Evolutionary conservation across 148 eudicot species (phyloP), one percentile per base, ranked within the genome.

Genomic region (Camellia japonica): DNA sequence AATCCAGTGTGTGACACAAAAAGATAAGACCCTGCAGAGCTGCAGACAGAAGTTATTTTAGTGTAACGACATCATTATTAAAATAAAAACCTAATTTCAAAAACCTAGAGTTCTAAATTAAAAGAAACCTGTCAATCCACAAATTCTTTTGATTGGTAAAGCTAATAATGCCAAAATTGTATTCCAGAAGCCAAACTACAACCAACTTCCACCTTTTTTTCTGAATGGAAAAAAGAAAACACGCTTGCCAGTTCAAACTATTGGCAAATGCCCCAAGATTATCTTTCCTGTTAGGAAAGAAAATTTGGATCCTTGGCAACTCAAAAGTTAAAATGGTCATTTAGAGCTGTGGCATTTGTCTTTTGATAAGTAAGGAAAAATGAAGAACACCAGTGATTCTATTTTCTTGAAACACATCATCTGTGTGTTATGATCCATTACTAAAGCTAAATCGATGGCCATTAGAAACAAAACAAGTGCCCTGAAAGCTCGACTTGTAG

Each of bases 1-100:
- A 95, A 91, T 83, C 98, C 98, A 55, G 97, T 95, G 85, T 95
- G 98, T 77, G 98, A 93, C 85, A 95, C 93, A 79, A 90, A 95
- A 76, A 95, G 91, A 86, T 93, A 95, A 78, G 91, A 89, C 74
- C 90, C 93, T 82, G 97, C 94, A 68, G 90, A 88, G 84, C 98
- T 95, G 97, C 82, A 85, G 74, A 82, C 72, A 78, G 78, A 74
- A 42, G 68, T 62, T 64, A 73, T 78, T 66, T 74, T 59, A 74
- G 71, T 16, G 16, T 79, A 43, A 74, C 7, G 54, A 65, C 52
- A 46, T 65, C 63, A 55, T 52, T 72, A 5, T n/a, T 44, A 76
- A 19, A 73, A 41, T 73, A 71, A 69, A n/a, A 20, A 42, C n/a
- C 14, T 18, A 56, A 69, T 8, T 75, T 42, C 47, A 72, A 11